Evolutionary conservation across 331 rosid genomes (phyloP).

Genomic region (Prunus yedoensis): DNA sequence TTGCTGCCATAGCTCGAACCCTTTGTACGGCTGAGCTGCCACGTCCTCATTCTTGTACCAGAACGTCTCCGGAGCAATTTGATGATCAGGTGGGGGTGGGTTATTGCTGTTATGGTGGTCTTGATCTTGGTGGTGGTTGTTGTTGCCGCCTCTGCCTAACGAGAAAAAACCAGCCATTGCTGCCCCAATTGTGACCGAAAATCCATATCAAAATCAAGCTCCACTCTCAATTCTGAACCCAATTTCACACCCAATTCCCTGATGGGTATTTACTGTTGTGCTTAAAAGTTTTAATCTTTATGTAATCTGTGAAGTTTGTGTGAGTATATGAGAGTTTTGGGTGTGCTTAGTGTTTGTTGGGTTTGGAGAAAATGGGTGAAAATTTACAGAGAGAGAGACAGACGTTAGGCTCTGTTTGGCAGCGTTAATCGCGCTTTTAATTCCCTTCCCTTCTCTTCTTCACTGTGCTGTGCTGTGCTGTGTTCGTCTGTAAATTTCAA

Average conservation of each 20-base stretch:
- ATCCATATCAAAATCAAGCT: slow-evolving; percentile 69
- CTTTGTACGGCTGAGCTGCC: slow-evolving; percentile 36
- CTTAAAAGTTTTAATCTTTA: background rate
- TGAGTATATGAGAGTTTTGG: too few relatives aligned
- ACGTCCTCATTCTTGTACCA: slow-evolving; percentile 69
- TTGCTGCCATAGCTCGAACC: slow-evolving; percentile 78
- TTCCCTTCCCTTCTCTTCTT: slow-evolving; percentile 6
- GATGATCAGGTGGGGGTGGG: slow-evolving; percentile 14
- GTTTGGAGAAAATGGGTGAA: background rate
- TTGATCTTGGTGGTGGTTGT: background rate
- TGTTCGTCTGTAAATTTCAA: slow-evolving; percentile 7
- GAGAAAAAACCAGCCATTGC: slow-evolving; percentile 93
- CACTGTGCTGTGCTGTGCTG: background rate
- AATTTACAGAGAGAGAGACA: background rate
- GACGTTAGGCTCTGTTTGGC: slow-evolving; percentile 25
- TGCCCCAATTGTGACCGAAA: slow-evolving; percentile 46
- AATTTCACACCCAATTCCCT: slow-evolving; percentile 4
- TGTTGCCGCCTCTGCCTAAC: slow-evolving; percentile 42
- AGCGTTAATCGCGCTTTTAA: slow-evolving; percentile 50
- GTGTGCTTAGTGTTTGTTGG: too few relatives aligned
- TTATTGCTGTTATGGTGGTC: slow-evolving; percentile 20
- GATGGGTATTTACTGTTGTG: background rate
- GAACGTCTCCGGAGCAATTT: slow-evolving; percentile 47
- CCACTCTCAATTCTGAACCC: slow-evolving; percentile 26
- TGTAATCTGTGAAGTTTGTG: background rate